Base-by-base conservation (phyloP, 2,329 filamentous ascomycete species). In the Fusarium sp. region DNA sequence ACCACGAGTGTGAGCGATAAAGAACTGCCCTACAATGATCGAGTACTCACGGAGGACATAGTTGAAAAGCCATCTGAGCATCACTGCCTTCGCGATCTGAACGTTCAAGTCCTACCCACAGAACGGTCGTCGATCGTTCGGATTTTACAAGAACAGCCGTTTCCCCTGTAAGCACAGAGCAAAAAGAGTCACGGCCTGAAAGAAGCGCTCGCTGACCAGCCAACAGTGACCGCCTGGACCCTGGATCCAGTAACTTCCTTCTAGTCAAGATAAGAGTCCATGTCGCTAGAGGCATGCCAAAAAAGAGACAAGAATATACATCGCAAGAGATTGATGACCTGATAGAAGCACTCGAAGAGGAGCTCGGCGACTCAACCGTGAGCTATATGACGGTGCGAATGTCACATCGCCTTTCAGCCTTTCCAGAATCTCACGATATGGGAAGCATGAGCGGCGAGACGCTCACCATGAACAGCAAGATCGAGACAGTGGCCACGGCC, bases 321-420 rank as follows among this genome's bases (percentile, higher is more conserved):
- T 78, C 78, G 32, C 80, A 82, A 48, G 82, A 79, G 41, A 84
- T 88, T 0, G 86, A 89, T 14, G 82, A 86, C 42, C 78, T 90
- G 32, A 87, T 91, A 18, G 82, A 86, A 25, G 86, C 89, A 59
- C 80, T 90, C 13, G 87, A 90, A 72, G 78, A 80, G 30, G 83
- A 89, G 58, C 82, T 90, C 4, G 87, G 87, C 30, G 80, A 82
- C 55, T 79, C 80, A 5, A 76, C 76, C 21, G 81, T 81, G 18
- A 81, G 84, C 34, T 90, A 87, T 67, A 77, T 90, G 51, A 82
- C 82, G 5, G 79, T 90, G 18, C 80, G 80, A 21, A 69, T 90
- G 10, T 83, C 79, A 9, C 90, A 90, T 71, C 80, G 80, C 4
- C 87, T 90, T 71, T 87, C 88, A 1, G 85, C 82, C 0, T 89